Base-by-base conservation (phyloP, 805 yeast genomes). In the Saturnispora saitoi region DNA sequence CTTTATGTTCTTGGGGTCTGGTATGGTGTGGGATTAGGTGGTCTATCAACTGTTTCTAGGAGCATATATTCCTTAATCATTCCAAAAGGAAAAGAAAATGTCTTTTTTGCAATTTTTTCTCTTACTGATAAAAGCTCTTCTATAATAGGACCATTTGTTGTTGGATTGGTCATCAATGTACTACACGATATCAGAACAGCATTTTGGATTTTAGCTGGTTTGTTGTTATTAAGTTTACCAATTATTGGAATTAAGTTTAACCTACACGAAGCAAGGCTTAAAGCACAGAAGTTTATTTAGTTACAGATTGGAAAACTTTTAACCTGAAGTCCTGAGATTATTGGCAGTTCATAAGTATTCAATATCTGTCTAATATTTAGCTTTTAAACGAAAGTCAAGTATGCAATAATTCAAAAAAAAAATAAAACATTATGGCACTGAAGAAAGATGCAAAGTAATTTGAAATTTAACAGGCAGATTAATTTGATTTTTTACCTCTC, bases 51-150 rank as follows among this genome's bases (percentile, higher is more conserved):
- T 0, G 70, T 81, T 1, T 76, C 88, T 26, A 70, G 93, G 43
- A 80, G 89, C 1, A 67, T 83, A 4, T 85, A 78, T 61, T 74
- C 86, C 30, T 62, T 82, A 58, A 71, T 85, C 47, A 82, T 85
- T 40, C 95, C 95, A 17, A 71, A 68, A 42, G 93, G 93, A 5
- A 79, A 77, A 56, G 95, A 86, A 58, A 78, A 83, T 3, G 78
- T 83, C 6, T 85, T 84, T 59, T 85, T 86, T 64, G 82, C 91
- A 12, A 67, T 85, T 39, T 86, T 80, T 63, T 76, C 86, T 37
- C 79, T 85, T 36, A 86, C 95, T 1, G 93, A 85, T 62, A 85
- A 86, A 58, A 91, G 93, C 3, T 80, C 87, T 4, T 80, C 87
- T 0, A 76, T 85, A 4, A 54, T 85, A 28, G 93, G 95, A 0